A percentile compares a stretch with the other conserved stretches of the same genome.
Conservation (phyloP, 1,284 basidiomycete species). For the Trametes versicolor region DNA sequence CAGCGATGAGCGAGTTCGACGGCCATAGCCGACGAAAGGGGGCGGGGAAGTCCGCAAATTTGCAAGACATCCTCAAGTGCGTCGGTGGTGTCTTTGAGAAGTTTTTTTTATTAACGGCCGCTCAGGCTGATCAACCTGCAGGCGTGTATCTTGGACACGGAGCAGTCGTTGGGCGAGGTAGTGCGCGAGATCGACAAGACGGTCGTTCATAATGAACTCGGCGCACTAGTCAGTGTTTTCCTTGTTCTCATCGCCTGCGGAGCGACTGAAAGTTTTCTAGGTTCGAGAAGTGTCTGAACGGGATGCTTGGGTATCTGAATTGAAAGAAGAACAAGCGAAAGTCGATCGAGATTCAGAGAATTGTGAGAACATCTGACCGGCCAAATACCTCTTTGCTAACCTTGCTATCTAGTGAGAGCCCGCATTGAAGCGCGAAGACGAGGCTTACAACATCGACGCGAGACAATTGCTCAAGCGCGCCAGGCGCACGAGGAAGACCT, state of each 20-base stretch:
- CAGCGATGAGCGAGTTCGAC: slow-evolving; percentile 25
- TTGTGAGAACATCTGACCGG: slow-evolving; percentile 48
- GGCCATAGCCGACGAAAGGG: slow-evolving; percentile 36
- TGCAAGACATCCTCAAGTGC: slow-evolving; percentile 77
- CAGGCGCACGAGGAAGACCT: slow-evolving; percentile 52
- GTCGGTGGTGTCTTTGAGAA: slow-evolving; percentile 34
- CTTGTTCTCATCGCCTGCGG: not conserved
- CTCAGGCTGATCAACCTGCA: slow-evolving; percentile 77
- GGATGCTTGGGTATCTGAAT: slow-evolving; percentile 59
- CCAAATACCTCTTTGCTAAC: slow-evolving; percentile 9
- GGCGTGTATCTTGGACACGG: slow-evolving; percentile 72
- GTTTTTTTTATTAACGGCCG: slow-evolving; percentile 21
- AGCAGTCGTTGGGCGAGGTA: slow-evolving; percentile 64
- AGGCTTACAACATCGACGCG: slow-evolving; percentile 57
- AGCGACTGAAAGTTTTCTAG: slow-evolving; percentile 45
- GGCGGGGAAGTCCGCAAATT: slow-evolving; percentile 57
- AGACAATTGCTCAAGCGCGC: slow-evolving; percentile 57
- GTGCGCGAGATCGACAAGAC: slow-evolving; percentile 63
- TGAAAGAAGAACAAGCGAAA: slow-evolving; percentile 50
- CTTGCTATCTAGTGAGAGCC: slow-evolving; percentile 38
- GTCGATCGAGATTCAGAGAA: slow-evolving; percentile 55
- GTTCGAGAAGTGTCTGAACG: slow-evolving; percentile 71
- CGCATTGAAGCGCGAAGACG: slow-evolving; percentile 49
- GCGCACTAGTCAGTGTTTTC: slow-evolving; percentile 33
- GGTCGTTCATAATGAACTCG: slow-evolving; percentile 52